Evolutionary conservation across 2,329 filamentous ascomycete genomes (phyloP).

Genomic region (Claviceps digitariae): DNA sequence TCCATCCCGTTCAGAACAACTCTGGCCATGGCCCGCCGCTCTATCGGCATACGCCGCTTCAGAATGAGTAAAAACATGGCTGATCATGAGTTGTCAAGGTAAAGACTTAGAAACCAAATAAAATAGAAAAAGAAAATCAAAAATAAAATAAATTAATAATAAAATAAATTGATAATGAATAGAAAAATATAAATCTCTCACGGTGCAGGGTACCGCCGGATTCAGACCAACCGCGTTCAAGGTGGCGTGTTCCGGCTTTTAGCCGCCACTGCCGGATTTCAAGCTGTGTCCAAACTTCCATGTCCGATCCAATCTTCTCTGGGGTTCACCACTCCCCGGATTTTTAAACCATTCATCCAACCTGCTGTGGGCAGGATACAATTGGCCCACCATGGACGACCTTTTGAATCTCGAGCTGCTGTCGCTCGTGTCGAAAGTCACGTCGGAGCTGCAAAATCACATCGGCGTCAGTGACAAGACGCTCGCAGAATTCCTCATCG

Average conservation of each 20-base stretch:
- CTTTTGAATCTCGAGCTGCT: conserved; percentile 82
- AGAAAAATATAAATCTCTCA: not conserved
- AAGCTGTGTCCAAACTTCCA: not conserved
- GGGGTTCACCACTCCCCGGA: not conserved
- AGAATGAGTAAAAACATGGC: too few relatives aligned
- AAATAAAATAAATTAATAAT: not conserved
- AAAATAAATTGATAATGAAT: not conserved
- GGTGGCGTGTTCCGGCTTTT: not conserved
- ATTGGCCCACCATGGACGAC: conserved; percentile 58
- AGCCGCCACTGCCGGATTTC: not conserved
- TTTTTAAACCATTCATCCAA: not conserved
- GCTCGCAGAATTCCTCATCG: conserved; percentile 91
- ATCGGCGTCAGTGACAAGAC: conserved; percentile 86
- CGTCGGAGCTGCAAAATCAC: conserved; percentile 88
- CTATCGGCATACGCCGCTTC: too few relatives aligned
- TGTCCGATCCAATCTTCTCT: not conserved
- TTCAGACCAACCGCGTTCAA: not conserved
- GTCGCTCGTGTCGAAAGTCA: conserved; percentile 88
- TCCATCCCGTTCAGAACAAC: too few relatives aligned
- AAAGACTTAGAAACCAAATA: too few relatives aligned
- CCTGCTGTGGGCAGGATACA: conserved; percentile 7
- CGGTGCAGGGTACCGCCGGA: not conserved
- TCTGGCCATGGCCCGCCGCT: too few relatives aligned
- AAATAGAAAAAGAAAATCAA: not conserved
- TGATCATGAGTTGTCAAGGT: too few relatives aligned